Base-by-base conservation (phyloP, 768 basidiomycete species). In the Leccinum boreale region DNA sequence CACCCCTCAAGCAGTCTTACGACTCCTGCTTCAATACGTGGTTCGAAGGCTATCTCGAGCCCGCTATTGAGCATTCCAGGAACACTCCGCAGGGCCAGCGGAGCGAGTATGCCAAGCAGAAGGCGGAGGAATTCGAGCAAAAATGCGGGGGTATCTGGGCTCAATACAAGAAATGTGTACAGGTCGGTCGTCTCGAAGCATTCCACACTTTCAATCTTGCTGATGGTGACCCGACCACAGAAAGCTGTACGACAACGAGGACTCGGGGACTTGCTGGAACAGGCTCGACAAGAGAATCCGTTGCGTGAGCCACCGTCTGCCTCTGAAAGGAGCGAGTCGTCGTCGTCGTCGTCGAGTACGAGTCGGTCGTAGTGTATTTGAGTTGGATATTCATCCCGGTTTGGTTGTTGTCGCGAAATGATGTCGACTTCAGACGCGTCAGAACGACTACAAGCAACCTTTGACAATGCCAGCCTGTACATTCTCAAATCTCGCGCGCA, bases 1-100 rank as follows among this genome's bases (percentile, higher is more conserved):
- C 95, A 5, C 87, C 90, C 0, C 80, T 96, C 57, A 98, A 98
- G 73, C 84, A 85, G 53, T 76, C 84, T 55, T 98, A 97, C 70
- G 95, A 98, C 73, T 78, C 90, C 0, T 98, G 95, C 78, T 98
- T 98, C 77, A 97, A 97, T 67, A 84, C 89, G 8, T 98, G 95
- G 96, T 94, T 99, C 65, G 94, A 97, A 72, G 93, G 92, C 11
- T 99, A 98, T 71, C 85, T 98, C 23, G 89, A 94, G 67, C 94
- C 94, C 9, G 86, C 85, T 10, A 78, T 88, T 17, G 66, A 74
- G 26, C 70, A 74, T 31, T 66, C 78, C 55, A 73, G 78, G 14
- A 73, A 74, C 15, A 64, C 75, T 24, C 63, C 76, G 15, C 65
- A 73, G 12, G 75, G 79, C 53, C 75, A 81, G 56, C 83, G 84